These are phyloP conservation scores for Acrasis kona DNA, from an alignment of 78 protist genomes.

Conservation along the genomic window DNA sequence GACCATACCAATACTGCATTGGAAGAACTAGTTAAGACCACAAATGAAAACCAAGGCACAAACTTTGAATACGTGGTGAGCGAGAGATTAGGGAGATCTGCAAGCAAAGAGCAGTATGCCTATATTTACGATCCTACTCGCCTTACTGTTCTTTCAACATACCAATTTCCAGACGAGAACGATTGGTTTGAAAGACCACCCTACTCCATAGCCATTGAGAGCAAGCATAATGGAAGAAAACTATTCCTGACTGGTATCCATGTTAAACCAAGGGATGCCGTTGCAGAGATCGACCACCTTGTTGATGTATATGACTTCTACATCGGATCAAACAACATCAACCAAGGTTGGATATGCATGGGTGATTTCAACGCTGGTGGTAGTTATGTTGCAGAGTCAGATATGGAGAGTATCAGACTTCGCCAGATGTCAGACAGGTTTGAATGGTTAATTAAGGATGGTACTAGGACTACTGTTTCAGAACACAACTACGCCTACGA, in stretches of 20 bases:
- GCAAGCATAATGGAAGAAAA: not conserved
- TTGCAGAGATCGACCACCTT: not conserved
- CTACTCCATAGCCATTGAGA: not conserved
- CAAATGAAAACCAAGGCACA: not conserved
- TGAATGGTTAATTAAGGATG: not conserved
- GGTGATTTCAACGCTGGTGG: not conserved
- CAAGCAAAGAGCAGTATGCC: not conserved
- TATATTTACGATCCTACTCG: not conserved
- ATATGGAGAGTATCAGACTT: not conserved
- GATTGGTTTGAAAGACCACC: not conserved
- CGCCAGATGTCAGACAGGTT: not conserved
- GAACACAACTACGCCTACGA: not conserved
- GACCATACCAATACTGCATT: not conserved
- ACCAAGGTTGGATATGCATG: no score
- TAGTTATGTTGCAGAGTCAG: not conserved
- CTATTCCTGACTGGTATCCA: not conserved
- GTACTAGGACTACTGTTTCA: not conserved
- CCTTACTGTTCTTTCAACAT: not conserved
- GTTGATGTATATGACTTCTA: not conserved
- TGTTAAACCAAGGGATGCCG: not conserved
- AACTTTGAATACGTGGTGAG: not conserved
- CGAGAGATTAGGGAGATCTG: not conserved
- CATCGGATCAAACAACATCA: no score
- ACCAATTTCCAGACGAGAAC: not conserved
- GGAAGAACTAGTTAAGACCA: not conserved